Evolutionary conservation across 441 rosid species (phyloP).

Genomic region (Erysimum cheiri): DNA sequence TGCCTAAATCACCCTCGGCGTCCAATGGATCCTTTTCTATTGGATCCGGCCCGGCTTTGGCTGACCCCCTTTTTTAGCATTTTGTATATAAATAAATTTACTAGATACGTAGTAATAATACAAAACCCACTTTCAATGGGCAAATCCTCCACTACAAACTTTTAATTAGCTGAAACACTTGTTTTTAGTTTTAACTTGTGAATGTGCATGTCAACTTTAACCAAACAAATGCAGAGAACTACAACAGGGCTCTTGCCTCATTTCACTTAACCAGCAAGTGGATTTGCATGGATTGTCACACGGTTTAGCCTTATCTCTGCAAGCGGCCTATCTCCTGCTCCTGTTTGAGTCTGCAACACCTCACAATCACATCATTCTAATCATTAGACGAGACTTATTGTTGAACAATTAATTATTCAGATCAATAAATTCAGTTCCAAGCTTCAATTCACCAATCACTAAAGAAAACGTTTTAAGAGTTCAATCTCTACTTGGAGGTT

Average conservation of each 20-base stretch:
- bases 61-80: too few relatives aligned
- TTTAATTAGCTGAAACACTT: neutral
- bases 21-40: too few relatives aligned
- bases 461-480: neutral
- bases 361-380: conserved; percentile 25
- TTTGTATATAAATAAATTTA: too few relatives aligned
- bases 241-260: neutral
- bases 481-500: neutral
- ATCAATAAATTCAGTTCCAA: neutral
- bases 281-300: conserved; percentile 92
- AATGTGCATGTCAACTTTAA: conserved; percentile 19
- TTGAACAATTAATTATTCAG: neutral
- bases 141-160: conserved; percentile 7
- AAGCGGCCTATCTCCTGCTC: conserved; percentile 87
- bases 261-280: conserved; percentile 75
- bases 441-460: neutral
- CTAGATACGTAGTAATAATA: too few relatives aligned
- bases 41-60: too few relatives aligned
- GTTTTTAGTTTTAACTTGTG: neutral
- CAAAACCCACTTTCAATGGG: conserved; percentile 11
- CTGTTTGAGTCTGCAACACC: conserved; percentile 81
- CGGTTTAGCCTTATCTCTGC: conserved; percentile 97
- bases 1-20: too few relatives aligned
- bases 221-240: neutral
- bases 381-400: neutral